phyloP scores from a whole-genome alignment of 2,329 filamentous ascomycete species.

The Tympanopsis confertula region DNA sequence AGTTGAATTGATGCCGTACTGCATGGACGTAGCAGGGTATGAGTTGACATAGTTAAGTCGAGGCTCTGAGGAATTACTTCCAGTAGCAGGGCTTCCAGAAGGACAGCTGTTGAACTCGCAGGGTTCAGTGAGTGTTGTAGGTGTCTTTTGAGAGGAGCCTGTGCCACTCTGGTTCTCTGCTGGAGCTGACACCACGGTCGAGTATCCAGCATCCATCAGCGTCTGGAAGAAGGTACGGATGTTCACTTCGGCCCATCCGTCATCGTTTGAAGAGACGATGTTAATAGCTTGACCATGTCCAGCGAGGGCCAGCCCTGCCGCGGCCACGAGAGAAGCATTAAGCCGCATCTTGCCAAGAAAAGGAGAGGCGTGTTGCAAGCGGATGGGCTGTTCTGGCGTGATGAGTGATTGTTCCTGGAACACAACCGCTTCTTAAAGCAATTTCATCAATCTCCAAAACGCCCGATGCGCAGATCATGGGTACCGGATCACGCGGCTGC shows the following conservation, averaged over 20 bases:
- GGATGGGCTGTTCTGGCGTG: too few relatives aligned
- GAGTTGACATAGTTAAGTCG: conserved; percentile 64
- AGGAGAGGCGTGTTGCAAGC: too few relatives aligned
- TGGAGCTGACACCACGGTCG: conserved; percentile 53
- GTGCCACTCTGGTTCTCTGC: conserved; percentile 55
- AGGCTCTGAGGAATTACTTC: conserved; percentile 40
- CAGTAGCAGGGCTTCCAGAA: conserved; percentile 38
- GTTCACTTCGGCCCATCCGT: conserved; percentile 64
- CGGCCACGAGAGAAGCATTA: too few relatives aligned
- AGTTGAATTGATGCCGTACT: conserved; percentile 47
- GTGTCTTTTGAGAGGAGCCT: conserved; percentile 41
- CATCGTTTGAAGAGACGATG: conserved; percentile 58
- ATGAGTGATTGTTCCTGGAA: too few relatives aligned
- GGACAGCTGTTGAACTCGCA: conserved; percentile 56
- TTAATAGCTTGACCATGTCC: too few relatives aligned
- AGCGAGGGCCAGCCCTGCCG: too few relatives aligned
- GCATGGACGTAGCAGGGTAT: conserved; percentile 52
- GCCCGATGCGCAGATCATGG: too few relatives aligned
- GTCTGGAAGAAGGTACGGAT: conserved; percentile 46
- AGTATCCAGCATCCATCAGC: conserved; percentile 41
- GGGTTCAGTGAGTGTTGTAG: conserved; percentile 29
- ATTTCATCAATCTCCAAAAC: too few relatives aligned
- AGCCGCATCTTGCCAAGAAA: too few relatives aligned
- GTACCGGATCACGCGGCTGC: too few relatives aligned
- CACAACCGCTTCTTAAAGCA: too few relatives aligned